Conservation (phyloP, 208 protist species). For the Trypanosoma congolense region DNA sequence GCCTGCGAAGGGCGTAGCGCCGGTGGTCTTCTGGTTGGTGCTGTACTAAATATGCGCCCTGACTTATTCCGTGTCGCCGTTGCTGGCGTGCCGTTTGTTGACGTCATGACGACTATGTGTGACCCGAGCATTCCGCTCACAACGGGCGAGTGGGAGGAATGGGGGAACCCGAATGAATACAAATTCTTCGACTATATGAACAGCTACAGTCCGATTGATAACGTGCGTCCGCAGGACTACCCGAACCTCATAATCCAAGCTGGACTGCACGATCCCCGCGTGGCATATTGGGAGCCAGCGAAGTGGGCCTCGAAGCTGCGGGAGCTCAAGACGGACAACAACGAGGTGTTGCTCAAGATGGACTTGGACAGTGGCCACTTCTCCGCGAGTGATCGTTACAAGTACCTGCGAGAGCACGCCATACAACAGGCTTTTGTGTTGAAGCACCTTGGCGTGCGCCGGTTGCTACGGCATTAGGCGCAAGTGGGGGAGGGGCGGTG, state of each 20-base stretch:
- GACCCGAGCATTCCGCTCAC: constrained; percentile 90
- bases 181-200: constrained; percentile 93
- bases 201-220: constrained; percentile 91
- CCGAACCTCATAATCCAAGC: constrained; percentile 81
- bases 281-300: constrained; percentile 91
- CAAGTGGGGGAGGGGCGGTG: too few relatives aligned
- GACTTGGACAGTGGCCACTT: constrained; percentile 89
- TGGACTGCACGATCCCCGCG: constrained; percentile 83
- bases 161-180: constrained; percentile 94
- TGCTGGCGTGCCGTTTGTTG: constrained; percentile 91
- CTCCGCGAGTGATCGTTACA: constrained; percentile 87
- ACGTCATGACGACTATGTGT: constrained; percentile 93
- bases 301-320: constrained; percentile 89
- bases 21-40: constrained; percentile 90
- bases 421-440: constrained; percentile 88
- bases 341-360: constrained; percentile 85
- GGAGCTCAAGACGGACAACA: constrained; percentile 69
- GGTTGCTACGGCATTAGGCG: constrained; percentile 37
- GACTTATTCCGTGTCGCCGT: constrained; percentile 82
- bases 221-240: constrained; percentile 83
- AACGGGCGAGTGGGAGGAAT: constrained; percentile 91
- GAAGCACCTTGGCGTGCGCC: constrained; percentile 73
- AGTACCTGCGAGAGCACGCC: constrained; percentile 81
- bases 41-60: constrained; percentile 90
- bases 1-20: constrained; percentile 89